These are phyloP conservation scores for Alternaria ethzedia DNA, from an alignment of 2,329 filamentous ascomycete species.

Conservation along the genomic window DNA sequence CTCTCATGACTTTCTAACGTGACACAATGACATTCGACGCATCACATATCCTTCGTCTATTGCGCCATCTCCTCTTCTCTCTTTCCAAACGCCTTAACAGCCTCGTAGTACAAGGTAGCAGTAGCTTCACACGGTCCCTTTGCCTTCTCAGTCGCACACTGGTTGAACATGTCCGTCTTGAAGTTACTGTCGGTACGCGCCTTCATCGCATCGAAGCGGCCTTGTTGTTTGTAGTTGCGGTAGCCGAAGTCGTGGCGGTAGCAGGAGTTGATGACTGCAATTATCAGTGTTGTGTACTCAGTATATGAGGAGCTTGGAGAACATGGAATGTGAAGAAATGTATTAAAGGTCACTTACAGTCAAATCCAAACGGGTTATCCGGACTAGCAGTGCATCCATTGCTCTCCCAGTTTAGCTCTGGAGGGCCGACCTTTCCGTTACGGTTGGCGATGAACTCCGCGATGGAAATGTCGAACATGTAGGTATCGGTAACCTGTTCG, in stretches of 20 bases:
- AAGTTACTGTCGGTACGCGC: constrained; percentile 59
- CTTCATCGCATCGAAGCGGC: constrained; percentile 49
- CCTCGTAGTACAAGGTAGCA: constrained; percentile 44
- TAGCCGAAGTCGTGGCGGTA: constrained; percentile 64
- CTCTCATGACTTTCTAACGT: too few relatives aligned
- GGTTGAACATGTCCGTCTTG: constrained; percentile 44
- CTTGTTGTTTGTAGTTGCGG: constrained; percentile 59
- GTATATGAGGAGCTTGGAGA: too few relatives aligned
- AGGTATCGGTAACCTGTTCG: constrained; percentile 50
- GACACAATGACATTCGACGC: not conserved
- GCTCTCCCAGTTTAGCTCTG: constrained; percentile 42
- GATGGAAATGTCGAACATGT: constrained; percentile 56
- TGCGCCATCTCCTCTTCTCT: not conserved
- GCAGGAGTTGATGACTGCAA: constrained; percentile 31
- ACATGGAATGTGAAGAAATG: too few relatives aligned
- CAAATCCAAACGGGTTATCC: constrained; percentile 42
- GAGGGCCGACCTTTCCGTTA: constrained; percentile 49
- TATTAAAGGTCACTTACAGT: constrained; percentile 19
- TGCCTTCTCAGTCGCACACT: constrained; percentile 33
- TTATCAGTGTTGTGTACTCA: not conserved
- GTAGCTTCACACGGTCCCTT: constrained; percentile 26
- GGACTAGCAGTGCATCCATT: constrained; percentile 46
- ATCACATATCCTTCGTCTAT: not conserved
- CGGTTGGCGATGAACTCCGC: constrained; percentile 52
- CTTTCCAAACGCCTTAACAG: constrained; percentile 21